phyloP scores from a whole-genome alignment of 371 early-diverging fungal genomes.

The Lichtheimia hyalospora region DNA sequence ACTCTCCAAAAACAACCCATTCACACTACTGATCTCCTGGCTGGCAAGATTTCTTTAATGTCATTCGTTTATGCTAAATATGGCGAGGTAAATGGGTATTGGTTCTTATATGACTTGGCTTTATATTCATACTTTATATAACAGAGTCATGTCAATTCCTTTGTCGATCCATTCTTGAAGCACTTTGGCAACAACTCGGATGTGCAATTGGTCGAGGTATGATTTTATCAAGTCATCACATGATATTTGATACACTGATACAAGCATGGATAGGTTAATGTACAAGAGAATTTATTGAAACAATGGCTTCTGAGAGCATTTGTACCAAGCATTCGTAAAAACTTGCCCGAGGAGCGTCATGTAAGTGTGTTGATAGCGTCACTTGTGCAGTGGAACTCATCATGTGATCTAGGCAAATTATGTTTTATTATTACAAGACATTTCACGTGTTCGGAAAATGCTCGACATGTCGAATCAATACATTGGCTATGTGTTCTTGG shows the following conservation, averaged over 20 bases:
- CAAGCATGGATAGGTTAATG: constrained; percentile 44
- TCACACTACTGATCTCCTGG: constrained; percentile 57
- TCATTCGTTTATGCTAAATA: constrained; percentile 69
- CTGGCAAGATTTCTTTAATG: constrained; percentile 62
- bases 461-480: constrained; percentile 74
- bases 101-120: too few relatives aligned
- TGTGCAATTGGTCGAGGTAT: constrained; percentile 46
- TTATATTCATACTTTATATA: neutral
- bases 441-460: constrained; percentile 51
- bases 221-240: constrained; percentile 1
- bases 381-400: neutral
- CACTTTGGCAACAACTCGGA: constrained; percentile 34
- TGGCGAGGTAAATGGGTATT: constrained; percentile 56
- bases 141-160: constrained; percentile 59
- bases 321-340: constrained; percentile 62
- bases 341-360: constrained; percentile 54
- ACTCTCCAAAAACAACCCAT: constrained; percentile 52
- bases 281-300: constrained; percentile 68
- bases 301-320: constrained; percentile 61
- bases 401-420: constrained; percentile 49
- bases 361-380: constrained; percentile 27
- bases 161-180: constrained; percentile 51
- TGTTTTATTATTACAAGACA: constrained; percentile 61
- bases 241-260: neutral
- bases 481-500: constrained; percentile 79